A percentile compares a stretch with the other conserved stretches of the same genome.
Evolutionary conservation across 2,329 filamentous ascomycete species (phyloP).

Genomic region (Paecilomyces sp.): DNA sequence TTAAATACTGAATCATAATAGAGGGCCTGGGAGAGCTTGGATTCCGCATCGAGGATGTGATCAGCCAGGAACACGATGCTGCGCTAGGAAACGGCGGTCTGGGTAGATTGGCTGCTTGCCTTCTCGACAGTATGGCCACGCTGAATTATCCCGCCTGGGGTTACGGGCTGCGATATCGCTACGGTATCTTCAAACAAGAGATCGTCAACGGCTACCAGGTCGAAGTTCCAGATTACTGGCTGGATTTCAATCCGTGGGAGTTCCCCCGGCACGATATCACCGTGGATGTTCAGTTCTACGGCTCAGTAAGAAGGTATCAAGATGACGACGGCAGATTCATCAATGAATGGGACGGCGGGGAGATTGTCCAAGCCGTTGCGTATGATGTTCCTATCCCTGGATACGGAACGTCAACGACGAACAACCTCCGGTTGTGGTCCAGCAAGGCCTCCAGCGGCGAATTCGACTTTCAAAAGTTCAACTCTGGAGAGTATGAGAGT

Average conservation of each 20-base stretch:
- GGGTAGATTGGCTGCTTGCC: constrained; percentile 89
- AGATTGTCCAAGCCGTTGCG: constrained; percentile 84
- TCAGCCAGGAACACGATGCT: constrained; percentile 90
- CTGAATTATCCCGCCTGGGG: constrained; percentile 97
- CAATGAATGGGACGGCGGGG: constrained; percentile 82
- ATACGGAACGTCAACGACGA: constrained; percentile 81
- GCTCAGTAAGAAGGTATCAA: constrained; percentile 65
- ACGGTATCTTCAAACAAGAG: constrained; percentile 99
- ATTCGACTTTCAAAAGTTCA: constrained; percentile 99
- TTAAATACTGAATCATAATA: constrained; percentile 29
- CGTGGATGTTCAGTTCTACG: constrained; percentile 96
- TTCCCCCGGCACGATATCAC: constrained; percentile 93
- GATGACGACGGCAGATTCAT: constrained; percentile 70
- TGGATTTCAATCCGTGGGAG: constrained; percentile 99
- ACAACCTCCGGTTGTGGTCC: constrained; percentile 95
- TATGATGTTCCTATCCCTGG: constrained; percentile 92
- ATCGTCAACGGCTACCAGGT: constrained; percentile 98
- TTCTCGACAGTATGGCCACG: constrained; percentile 90
- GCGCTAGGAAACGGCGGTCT: constrained; percentile 94
- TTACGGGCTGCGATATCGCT: constrained; percentile 90
- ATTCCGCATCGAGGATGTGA: constrained; percentile 94
- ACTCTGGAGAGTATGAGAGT: constrained; percentile 94
- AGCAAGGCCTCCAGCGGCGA: constrained; percentile 96
- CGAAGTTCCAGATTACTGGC: constrained; percentile 97
- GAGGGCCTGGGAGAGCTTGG: constrained; percentile 82